Base-by-base conservation (phyloP, 306 rosid genomes). In the Sechiopsis laciniata region DNA sequence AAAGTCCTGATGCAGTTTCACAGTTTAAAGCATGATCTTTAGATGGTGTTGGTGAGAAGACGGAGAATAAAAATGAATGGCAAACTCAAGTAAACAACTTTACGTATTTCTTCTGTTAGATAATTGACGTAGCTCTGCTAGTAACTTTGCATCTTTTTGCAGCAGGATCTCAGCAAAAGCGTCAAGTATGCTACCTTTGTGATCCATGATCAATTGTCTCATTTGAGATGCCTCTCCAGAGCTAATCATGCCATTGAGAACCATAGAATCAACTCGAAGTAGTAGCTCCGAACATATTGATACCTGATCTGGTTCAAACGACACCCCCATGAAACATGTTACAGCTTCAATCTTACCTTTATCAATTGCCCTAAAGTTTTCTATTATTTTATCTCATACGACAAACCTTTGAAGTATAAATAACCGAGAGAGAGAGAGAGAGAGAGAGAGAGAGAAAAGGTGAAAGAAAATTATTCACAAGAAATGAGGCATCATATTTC, bases 181-280 rank as follows among this genome's bases (percentile, higher is more conserved):
- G 79, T 87, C 92, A 71, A 85, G 82, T 42, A 85, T 72, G 65
- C 85, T 73, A 75, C 75, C 78, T 85, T 78, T 90, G 73, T 81
- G 83, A 72, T 84, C 86, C 78, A 84, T 80, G 75, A 87, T 82
- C 82, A 85, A 75, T 71, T 84, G 82, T 84, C 96, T 82, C 76
- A 88, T 80, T 70, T 84, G 79, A 57, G 92, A 84, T 74, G 95
- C 95, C 81, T 88, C 96, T 40, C 21, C 83, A 13, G 80, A 64
- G 65, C 72, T 78, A 82, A 92, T 73, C 73, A 79, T 60, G 81
- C 84, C 78, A 75, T 83, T 84, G 73, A 90, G 89, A 69, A 85
- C 91, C 95, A 88, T 88, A 48, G 95, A 79, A 74, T 92, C 97
- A 76, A 92, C 83, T 79, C 92, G 92, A 84, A 84, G 92, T 79